Base-by-base conservation (phyloP, 2,329 filamentous ascomycete genomes). In the Penicillium digitatum region DNA sequence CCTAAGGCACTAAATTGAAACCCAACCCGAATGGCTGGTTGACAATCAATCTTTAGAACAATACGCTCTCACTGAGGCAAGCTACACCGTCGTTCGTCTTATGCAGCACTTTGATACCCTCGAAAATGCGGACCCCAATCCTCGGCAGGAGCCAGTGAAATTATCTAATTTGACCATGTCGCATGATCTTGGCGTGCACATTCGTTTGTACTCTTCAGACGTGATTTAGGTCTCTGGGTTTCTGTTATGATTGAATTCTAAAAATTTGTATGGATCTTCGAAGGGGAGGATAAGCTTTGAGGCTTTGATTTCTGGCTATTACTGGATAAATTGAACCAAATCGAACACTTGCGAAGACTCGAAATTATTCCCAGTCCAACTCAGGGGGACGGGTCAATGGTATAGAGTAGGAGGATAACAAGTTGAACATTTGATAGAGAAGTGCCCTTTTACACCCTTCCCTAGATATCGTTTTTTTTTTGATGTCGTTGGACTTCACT, bases 41-140 rank as follows among this genome's bases (percentile, higher is more conserved):
- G 31, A 37, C 34, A 7, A 20, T 12, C 1, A n/a, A n/a, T 39
- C 11, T 55, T 18, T n/a, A 75, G 72, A 75, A 53, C 72, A 75
- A 74, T 75, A 75, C 40, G 73, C 72, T 1, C 69, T 76, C 11
- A 74, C 71, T 0, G 73, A 76, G 62, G 74, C 73, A 5, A 74
- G 73, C 44, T 76, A 73, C 42, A 71, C 71, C 0, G 64, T 74
- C 12, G 68, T 74, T 26, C 64, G 68, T 26, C 48, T 76, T 10
- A 59, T 76, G 62, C 73, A 75, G 59, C 62, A 64, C 11, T 76
- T 75, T 44, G 66, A 69, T 38, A 66, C 58, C 1, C 55, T 75
- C 1, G 71, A 75, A 47, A 72, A 70, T 31, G 70, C 66, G 6
- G 72, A 72, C 46, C 64, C 67, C 0, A 57, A 62, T 24, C 55